Evolutionary conservation across 2,329 filamentous ascomycete genomes (phyloP), one percentile per base, ranked within the genome.

Genomic region (Fusarium veterinarium): DNA sequence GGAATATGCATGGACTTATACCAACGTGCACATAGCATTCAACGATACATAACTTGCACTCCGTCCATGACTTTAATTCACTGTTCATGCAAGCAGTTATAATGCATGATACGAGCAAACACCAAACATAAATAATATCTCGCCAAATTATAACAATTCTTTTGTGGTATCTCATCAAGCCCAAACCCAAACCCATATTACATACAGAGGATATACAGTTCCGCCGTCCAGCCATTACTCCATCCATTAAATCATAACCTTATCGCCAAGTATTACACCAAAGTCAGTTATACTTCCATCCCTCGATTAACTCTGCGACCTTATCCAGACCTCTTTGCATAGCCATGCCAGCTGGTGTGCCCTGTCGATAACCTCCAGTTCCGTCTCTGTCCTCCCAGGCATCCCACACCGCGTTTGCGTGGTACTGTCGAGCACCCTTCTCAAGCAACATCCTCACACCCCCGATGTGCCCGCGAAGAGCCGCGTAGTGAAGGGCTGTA

Each of bases 341-440:
- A 23, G 76, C 76, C 64, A 78, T 74, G 12, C 74, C 76, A 51
- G 76, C 76, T n/a, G 76, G 76, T 13, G 76, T 78, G 23, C 76
- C 76, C 37, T 78, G 76, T 55, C 76, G 72, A 64, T 78, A 78
- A 14, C 66, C 67, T 51, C 62, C 64, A 48, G 69, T 71, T 17
- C 67, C 70, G 51, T 78, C 76, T 42, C 76, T 75, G 53, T 78
- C 75, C 60, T 78, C 76, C 76, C 76, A 76, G 11, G 60, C 69
- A 71, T 78, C 76, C 72, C 76, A 78, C 40, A 78, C 76, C 16
- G 76, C 76, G 51, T 74, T 78, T 45, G 76, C 76, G 51, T 77
- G 75, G 45, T 69, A 75, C 35, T 78, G 76, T 25, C 72, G 74
- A 30, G 76, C 76, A 28, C 76, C 76, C 38, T 67, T 78, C 40